Evolutionary conservation across 1,284 basidiomycete genomes (phyloP).

Genomic region (Sanghuangporus weigelae): DNA sequence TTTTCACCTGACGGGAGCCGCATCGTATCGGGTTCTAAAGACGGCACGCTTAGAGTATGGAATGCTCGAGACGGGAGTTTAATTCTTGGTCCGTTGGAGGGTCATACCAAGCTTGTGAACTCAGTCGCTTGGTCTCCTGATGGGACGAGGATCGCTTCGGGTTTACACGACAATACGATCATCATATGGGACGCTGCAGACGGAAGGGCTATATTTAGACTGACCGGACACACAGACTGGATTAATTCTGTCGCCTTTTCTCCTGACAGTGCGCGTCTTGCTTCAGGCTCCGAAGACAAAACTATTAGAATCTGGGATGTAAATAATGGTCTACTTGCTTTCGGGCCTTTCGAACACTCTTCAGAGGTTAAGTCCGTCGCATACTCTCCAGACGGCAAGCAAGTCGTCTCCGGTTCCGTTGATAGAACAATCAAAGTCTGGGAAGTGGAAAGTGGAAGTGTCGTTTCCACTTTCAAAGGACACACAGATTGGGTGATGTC

Average conservation of each 20-base stretch:
- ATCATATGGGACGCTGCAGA: background rate
- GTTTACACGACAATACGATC: background rate
- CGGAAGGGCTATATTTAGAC: background rate
- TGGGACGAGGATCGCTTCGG: background rate
- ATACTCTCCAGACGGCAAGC: conserved; percentile 13
- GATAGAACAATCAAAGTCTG: conserved; percentile 9
- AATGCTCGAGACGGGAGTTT: background rate
- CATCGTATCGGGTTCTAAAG: background rate
- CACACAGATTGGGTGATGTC: background rate
- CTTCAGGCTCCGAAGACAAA: conserved; percentile 87
- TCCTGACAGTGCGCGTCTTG: conserved; percentile 72
- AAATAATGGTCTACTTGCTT: conserved; percentile 50
- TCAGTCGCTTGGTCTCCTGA: background rate
- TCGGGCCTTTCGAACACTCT: conserved; percentile 29
- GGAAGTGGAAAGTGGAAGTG: conserved; percentile 2
- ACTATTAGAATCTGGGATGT: conserved; percentile 90
- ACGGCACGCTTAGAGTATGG: background rate
- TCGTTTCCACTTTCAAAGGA: background rate
- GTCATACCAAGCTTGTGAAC: background rate
- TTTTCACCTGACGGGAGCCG: background rate
- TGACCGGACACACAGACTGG: background rate
- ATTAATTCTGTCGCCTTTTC: background rate
- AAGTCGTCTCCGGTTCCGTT: conserved; percentile 8
- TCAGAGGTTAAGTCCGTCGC: background rate
- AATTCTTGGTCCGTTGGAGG: background rate